Base-by-base conservation (phyloP, 345 rosid genomes). In the Aquilaria yunnanensis region DNA sequence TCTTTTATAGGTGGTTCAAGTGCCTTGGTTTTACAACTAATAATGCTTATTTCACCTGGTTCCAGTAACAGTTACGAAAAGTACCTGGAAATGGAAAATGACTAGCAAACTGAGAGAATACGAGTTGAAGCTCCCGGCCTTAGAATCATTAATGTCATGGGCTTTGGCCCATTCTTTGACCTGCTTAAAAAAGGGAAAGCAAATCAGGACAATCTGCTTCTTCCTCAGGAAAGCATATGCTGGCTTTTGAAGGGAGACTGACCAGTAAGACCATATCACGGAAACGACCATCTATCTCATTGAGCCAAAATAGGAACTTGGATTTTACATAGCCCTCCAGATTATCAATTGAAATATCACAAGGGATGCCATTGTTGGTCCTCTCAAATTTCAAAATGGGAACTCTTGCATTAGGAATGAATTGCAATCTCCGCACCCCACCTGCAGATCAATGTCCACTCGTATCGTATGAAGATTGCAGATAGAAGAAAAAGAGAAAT, bases 101-200 rank as follows among this genome's bases (percentile, higher is more conserved):
- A 93, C 94, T 43, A 90, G 82, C 74, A 93, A 74, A 78, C 86
- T 71, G 63, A 93, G 92, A 54, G 94, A 84, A 52, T 84, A 90
- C 2, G 98, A 90, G 81, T 87, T 93, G 47, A 93, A 70, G 47
- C 86, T 73, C 66, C 97, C 94, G 23, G 12, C 9, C 76, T 78
- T 93, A 2, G 98, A 75, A 60, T 90, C 72, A 71, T 90, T 93
- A 67, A 93, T 83, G 50, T 77, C 64, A 57, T 90, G 83, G 64
- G 91, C 77, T 81, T 90, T 90, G 63, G 98, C 97, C 98, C 98
- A 93, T 81, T 90, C 97, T 77, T 90, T 93, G 68, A 93, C 98
- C 98, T 92, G 74, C 53, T 70, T 48, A 69, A 51, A 41, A 46
- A 63, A 61, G 12, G 29, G 57, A 64, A 2, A 3, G 31, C 1